A percentile compares a stretch with the other conserved stretches of the same genome.
Evolutionary conservation across 306 rosid genomes (phyloP).

Genomic region (Arachis hypogaea): DNA sequence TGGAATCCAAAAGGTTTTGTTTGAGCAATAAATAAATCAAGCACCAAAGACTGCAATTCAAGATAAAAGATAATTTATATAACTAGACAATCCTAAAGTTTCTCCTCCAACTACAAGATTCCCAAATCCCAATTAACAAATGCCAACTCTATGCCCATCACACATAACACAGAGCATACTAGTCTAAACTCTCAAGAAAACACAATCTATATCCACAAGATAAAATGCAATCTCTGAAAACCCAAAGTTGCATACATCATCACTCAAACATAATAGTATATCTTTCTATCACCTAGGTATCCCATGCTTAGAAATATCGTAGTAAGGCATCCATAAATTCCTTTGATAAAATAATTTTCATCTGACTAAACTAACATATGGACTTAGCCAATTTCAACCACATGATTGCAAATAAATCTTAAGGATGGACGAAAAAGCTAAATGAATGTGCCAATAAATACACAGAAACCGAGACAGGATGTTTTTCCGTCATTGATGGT

Average conservation of each 20-base stretch:
- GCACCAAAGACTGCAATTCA: not conserved
- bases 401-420: not conserved
- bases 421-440: no score
- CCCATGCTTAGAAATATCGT: slow-evolving; percentile 2
- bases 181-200: not conserved
- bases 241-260: not conserved
- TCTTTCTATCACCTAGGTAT: slow-evolving; percentile 8
- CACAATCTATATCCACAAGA: not conserved
- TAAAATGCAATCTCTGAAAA: not conserved
- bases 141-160: not conserved
- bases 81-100: not conserved
- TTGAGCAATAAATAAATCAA: not conserved
- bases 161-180: slow-evolving; percentile 16
- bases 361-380: not conserved
- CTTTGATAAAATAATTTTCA: slow-evolving; percentile 4
- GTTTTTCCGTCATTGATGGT: not conserved
- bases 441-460: not conserved
- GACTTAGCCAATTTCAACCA: slow-evolving; percentile 1
- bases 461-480: not conserved
- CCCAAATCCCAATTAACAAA: not conserved
- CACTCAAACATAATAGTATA: slow-evolving; percentile 1
- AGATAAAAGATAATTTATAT: not conserved
- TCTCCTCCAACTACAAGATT: slow-evolving; percentile 10
- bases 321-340: slow-evolving; percentile 4
- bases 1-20: slow-evolving; percentile 2